Conservation (phyloP, 2,329 filamentous ascomycete species). For the Aspergillus sp. region DNA sequence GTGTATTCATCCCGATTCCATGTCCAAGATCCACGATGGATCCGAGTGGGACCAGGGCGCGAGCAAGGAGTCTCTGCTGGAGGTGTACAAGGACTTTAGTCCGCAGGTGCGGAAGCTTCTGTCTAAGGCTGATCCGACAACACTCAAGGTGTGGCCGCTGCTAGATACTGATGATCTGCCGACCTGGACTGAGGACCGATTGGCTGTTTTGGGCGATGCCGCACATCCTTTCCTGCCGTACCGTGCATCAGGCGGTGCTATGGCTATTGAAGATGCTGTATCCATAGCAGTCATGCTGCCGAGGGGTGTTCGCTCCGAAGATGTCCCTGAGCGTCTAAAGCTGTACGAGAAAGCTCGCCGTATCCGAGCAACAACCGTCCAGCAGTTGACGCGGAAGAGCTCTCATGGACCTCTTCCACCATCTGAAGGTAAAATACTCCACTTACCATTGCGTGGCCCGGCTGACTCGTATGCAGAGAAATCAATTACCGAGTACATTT, state of each 20-base stretch:
- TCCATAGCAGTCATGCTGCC: conserved; percentile 63
- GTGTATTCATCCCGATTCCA: conserved; percentile 53
- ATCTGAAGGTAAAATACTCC: conserved; percentile 19
- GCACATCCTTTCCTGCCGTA: conserved; percentile 71
- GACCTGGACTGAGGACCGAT: conserved; percentile 57
- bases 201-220: conserved; percentile 68
- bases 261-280: conserved; percentile 70
- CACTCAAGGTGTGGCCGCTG: conserved; percentile 62
- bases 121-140: conserved; percentile 48
- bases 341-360: conserved; percentile 65
- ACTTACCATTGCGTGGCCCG: neutral
- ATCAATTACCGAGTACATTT: conserved; percentile 51
- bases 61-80: conserved; percentile 30
- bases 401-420: conserved; percentile 22
- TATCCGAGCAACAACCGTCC: conserved; percentile 61
- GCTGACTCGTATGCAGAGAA: conserved; percentile 14
- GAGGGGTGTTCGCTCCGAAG: conserved; percentile 45
- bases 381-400: conserved; percentile 58
- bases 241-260: conserved; percentile 65
- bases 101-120: conserved; percentile 42
- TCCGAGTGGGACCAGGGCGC: conserved; percentile 39
- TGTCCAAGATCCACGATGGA: conserved; percentile 44
- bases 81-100: conserved; percentile 47
- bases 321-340: conserved; percentile 60
- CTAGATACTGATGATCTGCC: conserved; percentile 66